Evolutionary conservation across 495 filamentous ascomycete species (phyloP), one percentile per base, ranked within the genome.

Genomic region (Evernia prunastri): DNA sequence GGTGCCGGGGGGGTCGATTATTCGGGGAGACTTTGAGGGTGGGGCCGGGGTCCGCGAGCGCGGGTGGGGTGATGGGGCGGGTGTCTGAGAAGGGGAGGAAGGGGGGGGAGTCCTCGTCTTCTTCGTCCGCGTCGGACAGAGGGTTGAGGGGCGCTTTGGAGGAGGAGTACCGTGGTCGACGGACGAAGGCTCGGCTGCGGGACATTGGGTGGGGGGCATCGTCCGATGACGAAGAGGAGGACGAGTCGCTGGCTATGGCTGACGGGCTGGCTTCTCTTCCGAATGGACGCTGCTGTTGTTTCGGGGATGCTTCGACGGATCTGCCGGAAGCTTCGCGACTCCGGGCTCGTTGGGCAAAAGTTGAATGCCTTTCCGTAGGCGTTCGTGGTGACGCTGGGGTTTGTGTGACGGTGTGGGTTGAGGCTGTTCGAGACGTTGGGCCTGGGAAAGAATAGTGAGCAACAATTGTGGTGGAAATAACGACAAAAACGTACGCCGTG

Each of bases 51-150:
- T 89, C 86, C 49, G 57, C 70, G 1, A 73, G 63, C 8, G 71
- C 65, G 10, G 71, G 70, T 31, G 72, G 60, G 1, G 62, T 59
- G 15, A 66, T 29, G 65, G 66, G 39, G 61, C 74, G 39, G 57
- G 68, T 39, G 66, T 75, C 43, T 63, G 70, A 67, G 67, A 90
- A 84, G 1, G 92, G 91, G 4, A 94, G 80, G 69, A 93, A 96
- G 1, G 89, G 86, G 2, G 89, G 89, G 0, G 78, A 73, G 37
- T 84, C 81, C 36, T 78, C 79, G 17, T 84, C 83, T 54, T 84
- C 61, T 43, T 85, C 85, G 35, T 86, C 84, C 11, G 81, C 80
- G 29, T 84, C 81, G 36, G 80, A 81, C 33, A 77, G 75, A 31
- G 69, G 63, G 39, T 67, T 64, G 29, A 73, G 67, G 35, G 71